These are phyloP conservation scores for Leersia perrieri DNA, from an alignment of 176 grass and related monocot species.

Conservation along the genomic window DNA sequence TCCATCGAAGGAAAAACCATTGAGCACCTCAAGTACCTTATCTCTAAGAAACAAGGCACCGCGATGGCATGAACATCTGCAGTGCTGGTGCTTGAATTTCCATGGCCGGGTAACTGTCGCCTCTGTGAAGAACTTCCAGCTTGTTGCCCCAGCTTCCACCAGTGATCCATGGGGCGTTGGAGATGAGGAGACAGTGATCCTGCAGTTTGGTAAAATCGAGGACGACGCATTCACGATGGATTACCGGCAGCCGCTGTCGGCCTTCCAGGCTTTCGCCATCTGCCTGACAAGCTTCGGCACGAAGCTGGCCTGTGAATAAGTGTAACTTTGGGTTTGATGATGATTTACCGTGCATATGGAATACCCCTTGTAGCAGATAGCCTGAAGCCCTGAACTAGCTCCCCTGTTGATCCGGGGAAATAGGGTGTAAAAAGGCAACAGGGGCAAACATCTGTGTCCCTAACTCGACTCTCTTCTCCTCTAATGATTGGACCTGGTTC, in stretches of 20 bases:
- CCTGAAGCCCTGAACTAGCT: constrained; percentile 22
- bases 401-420: constrained; percentile 1
- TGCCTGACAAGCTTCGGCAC: constrained; percentile 97
- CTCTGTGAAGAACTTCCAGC: constrained; percentile 95
- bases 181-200: constrained; percentile 79
- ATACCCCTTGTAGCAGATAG: background rate
- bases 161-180: constrained; percentile 40
- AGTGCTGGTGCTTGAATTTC: constrained; percentile 98
- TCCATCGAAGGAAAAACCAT: constrained; percentile 24
- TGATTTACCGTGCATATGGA: constrained; percentile 6
- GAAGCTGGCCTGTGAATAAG: constrained; percentile 96
- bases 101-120: constrained; percentile 85
- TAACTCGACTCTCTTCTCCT: background rate
- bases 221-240: constrained; percentile 89
- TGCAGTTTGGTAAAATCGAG: constrained; percentile 93
- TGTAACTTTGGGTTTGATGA: background rate
- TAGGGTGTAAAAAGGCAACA: background rate
- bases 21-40: constrained; percentile 9
- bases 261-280: constrained; percentile 92
- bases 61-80: constrained; percentile 87
- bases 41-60: constrained; percentile 89
- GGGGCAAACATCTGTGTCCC: background rate
- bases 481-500: constrained; percentile 23
- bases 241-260: constrained; percentile 84
- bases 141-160: constrained; percentile 44